Base-by-base conservation (phyloP, 805 yeast genomes). In the Yamadazyma endophytica region DNA sequence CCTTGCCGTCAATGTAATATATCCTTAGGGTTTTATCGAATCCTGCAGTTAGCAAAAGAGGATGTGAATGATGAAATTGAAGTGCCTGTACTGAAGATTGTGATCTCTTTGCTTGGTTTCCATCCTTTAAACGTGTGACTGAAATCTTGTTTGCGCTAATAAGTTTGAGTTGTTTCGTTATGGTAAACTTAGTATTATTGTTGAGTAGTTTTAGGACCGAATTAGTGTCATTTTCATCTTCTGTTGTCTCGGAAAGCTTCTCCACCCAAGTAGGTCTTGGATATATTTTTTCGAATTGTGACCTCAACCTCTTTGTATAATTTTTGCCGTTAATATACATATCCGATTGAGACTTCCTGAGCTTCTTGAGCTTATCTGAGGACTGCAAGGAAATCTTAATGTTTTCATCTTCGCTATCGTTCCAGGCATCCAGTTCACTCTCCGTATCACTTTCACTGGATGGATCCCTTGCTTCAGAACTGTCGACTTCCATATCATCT, bases 331-430 rank as follows among this genome's bases (percentile, higher is more conserved):
- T 58, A 9, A 86, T 61, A 2, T 45, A 37, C 9, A 65, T 54
- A 39, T 85, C 90, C 3, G 56, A 54, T 35, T 69, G 79, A 0
- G 73, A 54, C 28, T 69, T 67, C 48, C 96, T 75, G 44, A 92
- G 67, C 59, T 90, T 92, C 42, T 74, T 78, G 19, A 81, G 56
- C 43, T 73, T 76, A 42, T 81, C 80, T 1, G 79, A 62, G 1
- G 72, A 54, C 11, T 66, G 50, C 18, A 92, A 57, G 2, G 92
- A 75, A 5, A 90, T 68, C 13, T 63, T 60, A 16, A 84, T 44
- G 26, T 67, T 68, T 40, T 89, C 97, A 54, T 92, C 98, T 49
- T 89, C 97, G 36, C 94, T 81, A 59, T 92, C 98, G 11, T 56
- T 56, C 98, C 98, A 92, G 13, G 69, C 74, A 11, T 52, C 58